Percentiles rank a stretch among this genome's conserved stretches.
Evolutionary conservation across 202 grass and related monocot genomes (phyloP).

Genomic region (Digitaria exilis): DNA sequence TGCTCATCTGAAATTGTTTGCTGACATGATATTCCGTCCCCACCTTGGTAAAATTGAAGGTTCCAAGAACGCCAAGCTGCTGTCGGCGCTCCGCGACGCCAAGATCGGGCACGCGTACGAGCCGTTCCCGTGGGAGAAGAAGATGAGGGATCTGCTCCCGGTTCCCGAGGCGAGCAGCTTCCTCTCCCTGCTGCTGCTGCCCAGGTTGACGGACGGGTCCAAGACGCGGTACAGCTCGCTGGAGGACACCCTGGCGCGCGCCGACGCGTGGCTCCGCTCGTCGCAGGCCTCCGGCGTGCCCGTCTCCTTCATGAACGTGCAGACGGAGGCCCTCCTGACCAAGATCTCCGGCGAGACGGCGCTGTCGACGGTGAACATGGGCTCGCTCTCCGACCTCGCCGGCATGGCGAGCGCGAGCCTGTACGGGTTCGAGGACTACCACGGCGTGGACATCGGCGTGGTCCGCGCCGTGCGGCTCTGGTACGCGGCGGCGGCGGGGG

Average conservation of each 20-base stretch:
- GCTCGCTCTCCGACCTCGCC: constrained; percentile 68
- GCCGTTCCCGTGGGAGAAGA: constrained; percentile 84
- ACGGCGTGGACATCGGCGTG: constrained; percentile 88
- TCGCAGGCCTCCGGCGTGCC: constrained; percentile 71
- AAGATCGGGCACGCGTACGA: constrained; percentile 63
- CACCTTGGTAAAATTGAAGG: constrained; percentile 24
- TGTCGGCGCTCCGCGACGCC: constrained; percentile 55
- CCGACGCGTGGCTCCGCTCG: constrained; percentile 75
- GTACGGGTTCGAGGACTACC: constrained; percentile 96
- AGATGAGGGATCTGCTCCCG: constrained; percentile 71
- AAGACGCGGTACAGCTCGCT: constrained; percentile 69
- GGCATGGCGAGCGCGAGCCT: constrained; percentile 83
- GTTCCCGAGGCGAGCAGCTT: constrained; percentile 57
- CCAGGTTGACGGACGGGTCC: constrained; percentile 54
- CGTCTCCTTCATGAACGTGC: constrained; percentile 59
- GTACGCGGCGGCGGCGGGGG: constrained; percentile 66
- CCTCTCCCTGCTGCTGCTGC: constrained; percentile 81
- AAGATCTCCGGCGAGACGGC: constrained; percentile 93
- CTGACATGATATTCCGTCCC: neutral
- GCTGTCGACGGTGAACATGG: constrained; percentile 76
- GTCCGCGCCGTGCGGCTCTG: constrained; percentile 81
- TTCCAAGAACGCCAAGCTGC: constrained; percentile 58
- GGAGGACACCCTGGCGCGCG: constrained; percentile 82
- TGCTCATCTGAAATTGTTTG: neutral
- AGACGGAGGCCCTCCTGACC: constrained; percentile 87